phyloP scores from a whole-genome alignment of 192 early-diverging fungal species.

The Lunasporangiospora selenospora region DNA sequence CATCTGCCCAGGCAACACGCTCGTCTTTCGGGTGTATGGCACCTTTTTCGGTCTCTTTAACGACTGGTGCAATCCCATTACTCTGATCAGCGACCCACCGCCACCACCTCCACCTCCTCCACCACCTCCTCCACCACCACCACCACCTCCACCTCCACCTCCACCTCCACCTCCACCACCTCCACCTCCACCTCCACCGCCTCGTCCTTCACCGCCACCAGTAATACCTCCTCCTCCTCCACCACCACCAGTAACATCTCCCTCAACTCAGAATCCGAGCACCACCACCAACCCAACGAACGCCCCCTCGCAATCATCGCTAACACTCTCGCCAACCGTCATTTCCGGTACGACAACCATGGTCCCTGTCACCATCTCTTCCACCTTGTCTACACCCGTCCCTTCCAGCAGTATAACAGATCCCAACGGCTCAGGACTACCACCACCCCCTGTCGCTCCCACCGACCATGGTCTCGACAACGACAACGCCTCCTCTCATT shows the following conservation, averaged over 20 bases:
- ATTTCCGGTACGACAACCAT: constrained; percentile 27
- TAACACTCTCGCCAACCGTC: constrained; percentile 13
- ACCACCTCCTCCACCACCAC: not conserved
- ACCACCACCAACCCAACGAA: not conserved
- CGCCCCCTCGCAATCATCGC: constrained; percentile 7
- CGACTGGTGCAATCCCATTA: constrained; percentile 6
- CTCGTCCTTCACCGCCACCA: constrained; percentile 1
- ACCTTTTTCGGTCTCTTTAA: constrained; percentile 12
- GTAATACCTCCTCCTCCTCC: not conserved
- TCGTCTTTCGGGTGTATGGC: constrained; percentile 25
- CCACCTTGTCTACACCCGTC: not conserved
- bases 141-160: constrained; percentile 3
- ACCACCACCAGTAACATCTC: not conserved
- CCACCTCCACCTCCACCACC: constrained; percentile 12
- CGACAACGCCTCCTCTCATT: not conserved
- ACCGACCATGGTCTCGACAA: too few species aligned
- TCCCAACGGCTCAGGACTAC: constrained; percentile 10
- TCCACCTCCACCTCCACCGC: constrained; percentile 5
- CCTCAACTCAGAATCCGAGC: not conserved
- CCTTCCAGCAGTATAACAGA: not conserved
- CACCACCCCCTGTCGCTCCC: not conserved
- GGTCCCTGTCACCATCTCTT: constrained; percentile 1
- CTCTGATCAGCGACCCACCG: too few species aligned
- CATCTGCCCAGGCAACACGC: constrained; percentile 2
- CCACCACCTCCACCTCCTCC: not conserved